These are phyloP conservation scores for Penicillium sp. DNA, from an alignment of 2,329 filamentous ascomycete species.

Conservation along the genomic window DNA sequence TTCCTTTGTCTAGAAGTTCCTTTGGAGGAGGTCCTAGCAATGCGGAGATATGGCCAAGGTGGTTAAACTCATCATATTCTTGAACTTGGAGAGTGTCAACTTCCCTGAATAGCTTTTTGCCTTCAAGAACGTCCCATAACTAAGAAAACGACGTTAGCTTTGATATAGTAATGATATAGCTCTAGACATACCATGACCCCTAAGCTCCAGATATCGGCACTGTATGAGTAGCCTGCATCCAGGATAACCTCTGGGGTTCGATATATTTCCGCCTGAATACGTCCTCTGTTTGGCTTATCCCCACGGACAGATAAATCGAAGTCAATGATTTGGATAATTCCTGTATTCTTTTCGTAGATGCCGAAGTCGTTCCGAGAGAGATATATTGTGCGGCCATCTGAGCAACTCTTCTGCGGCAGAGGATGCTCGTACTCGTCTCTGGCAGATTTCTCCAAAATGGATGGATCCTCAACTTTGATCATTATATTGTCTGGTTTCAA, in stretches of 20 bases:
- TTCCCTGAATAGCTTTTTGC: constrained; percentile 25
- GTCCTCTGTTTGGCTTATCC: constrained; percentile 36
- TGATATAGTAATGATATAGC: background rate
- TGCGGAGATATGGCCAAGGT: constrained; percentile 33
- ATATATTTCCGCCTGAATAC: constrained; percentile 32
- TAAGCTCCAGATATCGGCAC: constrained; percentile 40
- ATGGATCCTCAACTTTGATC: constrained; percentile 29
- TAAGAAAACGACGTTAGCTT: constrained; percentile 6
- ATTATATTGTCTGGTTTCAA: constrained; percentile 36
- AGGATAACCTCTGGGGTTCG: constrained; percentile 38
- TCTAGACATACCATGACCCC: constrained; percentile 32
- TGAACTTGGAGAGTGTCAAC: constrained; percentile 21
- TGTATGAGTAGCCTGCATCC: constrained; percentile 34
- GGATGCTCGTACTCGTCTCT: constrained; percentile 29
- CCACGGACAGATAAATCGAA: constrained; percentile 34
- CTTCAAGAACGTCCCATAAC: constrained; percentile 33
- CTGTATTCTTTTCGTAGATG: constrained; percentile 19
- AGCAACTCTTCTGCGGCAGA: constrained; percentile 29
- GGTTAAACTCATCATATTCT: constrained; percentile 26
- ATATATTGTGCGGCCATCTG: constrained; percentile 35
- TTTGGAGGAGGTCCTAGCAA: constrained; percentile 28
- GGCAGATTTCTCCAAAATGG: constrained; percentile 24
- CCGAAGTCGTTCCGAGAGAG: constrained; percentile 34
- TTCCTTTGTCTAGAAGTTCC: constrained; percentile 26
- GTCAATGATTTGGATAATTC: constrained; percentile 31